Evolutionary conservation across 2,329 filamentous ascomycete genomes (phyloP), one percentile per base, ranked within the genome.

Genomic region (Cladosporium phlei): DNA sequence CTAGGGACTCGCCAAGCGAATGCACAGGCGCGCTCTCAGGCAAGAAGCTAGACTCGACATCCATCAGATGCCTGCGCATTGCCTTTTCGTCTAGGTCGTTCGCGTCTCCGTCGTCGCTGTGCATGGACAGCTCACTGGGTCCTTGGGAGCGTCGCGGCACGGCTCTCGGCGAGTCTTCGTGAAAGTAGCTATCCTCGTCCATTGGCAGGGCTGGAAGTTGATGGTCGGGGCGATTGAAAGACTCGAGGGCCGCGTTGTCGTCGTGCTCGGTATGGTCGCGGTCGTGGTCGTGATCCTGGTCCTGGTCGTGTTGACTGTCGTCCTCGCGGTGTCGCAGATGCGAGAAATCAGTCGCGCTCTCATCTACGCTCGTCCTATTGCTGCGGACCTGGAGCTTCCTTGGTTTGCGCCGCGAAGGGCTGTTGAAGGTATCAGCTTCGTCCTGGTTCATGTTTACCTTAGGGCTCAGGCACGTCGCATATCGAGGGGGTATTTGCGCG

Each of bases 21-120:
- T 47, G 37, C 28, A 40, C 55, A 5, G 62, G 53, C 2, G 74
- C 74, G 2, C 70, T 67, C 35, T 81, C 78, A 0, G 78, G 79
- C 34, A 82, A 51, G 54, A 83, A 82, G 57, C 78, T 82, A 3
- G 79, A 82, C 59, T 82, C 79, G 46, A 82, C 71, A 54, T 83
- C 79, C 69, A 78, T 73, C 52, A 83, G 61, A 52, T 76, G 76
- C 48, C 73, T 69, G 53, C 74, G 73, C 75, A 82, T 80, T 56
- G 80, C 78, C 43, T 67, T 68, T 60, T 82, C 78, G 55, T 79
- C 72, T 27, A 80, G 52, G 11, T 59, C 65, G 48, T 68, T n/a
- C n/a, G n/a, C n/a, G n/a, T n/a, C 68, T 28, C 58, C 64, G 27
- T 59, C 67, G 30, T 70, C 68, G 45, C 59, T 62, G n/a, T 60